A percentile compares a stretch with the other conserved stretches of the same genome.
phyloP scores from a whole-genome alignment of 2,329 filamentous ascomycete species.

The Botryotinia calthae region DNA sequence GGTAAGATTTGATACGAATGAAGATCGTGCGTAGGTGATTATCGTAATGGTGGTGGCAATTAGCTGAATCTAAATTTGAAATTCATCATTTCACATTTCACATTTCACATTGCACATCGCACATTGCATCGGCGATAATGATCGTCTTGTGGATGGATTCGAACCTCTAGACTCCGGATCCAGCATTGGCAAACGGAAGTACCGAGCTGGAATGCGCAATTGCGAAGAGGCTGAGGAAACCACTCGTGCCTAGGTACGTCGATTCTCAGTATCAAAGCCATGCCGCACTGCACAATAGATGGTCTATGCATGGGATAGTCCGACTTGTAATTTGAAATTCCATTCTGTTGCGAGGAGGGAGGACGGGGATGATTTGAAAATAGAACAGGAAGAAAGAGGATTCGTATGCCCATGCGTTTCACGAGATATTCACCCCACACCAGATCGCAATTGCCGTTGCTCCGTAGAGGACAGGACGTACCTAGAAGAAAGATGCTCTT shows the following conservation, averaged over 20 bases:
- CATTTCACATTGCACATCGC: not conserved
- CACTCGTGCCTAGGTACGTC: not conserved
- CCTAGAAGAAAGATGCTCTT: not conserved
- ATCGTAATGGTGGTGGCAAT: conserved; percentile 9
- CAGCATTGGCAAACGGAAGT: not conserved
- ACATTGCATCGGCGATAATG: not conserved
- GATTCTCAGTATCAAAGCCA: conserved; percentile 10
- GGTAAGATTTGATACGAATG: not conserved
- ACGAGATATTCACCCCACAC: conserved; percentile 8
- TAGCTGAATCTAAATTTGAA: conserved; percentile 3
- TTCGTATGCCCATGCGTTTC: conserved; percentile 16
- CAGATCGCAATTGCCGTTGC: conserved; percentile 1
- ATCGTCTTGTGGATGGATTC: too few species aligned
- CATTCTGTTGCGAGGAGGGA: conserved; percentile 16
- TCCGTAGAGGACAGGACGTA: not conserved
- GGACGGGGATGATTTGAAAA: conserved; percentile 17
- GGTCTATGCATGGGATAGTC: conserved; percentile 28
- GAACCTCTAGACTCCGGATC: not conserved
- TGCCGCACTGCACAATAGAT: conserved; percentile 29
- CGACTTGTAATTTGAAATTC: conserved; percentile 19
- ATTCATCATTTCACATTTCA: not conserved
- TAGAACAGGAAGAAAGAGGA: not conserved
- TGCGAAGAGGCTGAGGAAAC: conserved; percentile 25
- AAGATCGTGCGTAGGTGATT: not conserved
- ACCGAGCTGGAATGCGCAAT: conserved; percentile 15